Evolutionary conservation across 768 basidiomycete species (phyloP).

Genomic region (Naganishia vishniacii): DNA sequence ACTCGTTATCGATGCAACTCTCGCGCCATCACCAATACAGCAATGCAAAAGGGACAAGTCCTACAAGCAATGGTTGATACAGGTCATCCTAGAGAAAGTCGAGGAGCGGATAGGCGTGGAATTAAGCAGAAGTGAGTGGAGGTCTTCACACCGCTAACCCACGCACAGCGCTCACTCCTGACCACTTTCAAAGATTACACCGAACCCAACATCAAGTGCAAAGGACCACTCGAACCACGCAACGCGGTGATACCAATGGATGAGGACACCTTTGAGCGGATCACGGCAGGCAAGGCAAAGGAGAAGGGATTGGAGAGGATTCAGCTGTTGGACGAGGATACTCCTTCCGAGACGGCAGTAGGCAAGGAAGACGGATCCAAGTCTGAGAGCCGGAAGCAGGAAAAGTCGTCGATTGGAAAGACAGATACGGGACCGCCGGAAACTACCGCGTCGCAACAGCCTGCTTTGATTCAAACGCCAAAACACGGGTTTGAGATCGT

Average conservation of each 20-base stretch:
- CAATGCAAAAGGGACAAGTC: constrained; percentile 26
- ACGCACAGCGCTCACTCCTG: neutral
- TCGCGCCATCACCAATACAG: constrained; percentile 1
- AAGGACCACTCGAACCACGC: constrained; percentile 20
- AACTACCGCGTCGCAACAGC: neutral
- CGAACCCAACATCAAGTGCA: constrained; percentile 28
- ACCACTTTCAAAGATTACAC: constrained; percentile 16
- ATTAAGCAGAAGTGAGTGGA: constrained; percentile 20
- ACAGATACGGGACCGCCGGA: neutral
- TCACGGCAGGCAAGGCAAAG: constrained; percentile 13
- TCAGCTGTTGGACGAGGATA: constrained; percentile 19
- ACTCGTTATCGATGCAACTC: constrained; percentile 25
- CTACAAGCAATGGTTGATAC: constrained; percentile 30
- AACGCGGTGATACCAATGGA: constrained; percentile 23
- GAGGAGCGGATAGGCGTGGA: constrained; percentile 28
- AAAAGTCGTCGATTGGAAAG: neutral
- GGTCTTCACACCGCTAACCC: neutral
- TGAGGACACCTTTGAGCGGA: constrained; percentile 19
- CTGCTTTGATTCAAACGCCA: neutral
- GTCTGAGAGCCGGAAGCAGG: too few species aligned
- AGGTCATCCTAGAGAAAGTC: constrained; percentile 26
- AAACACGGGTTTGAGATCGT: constrained; percentile 24
- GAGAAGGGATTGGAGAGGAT: constrained; percentile 13
- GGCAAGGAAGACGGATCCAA: neutral
- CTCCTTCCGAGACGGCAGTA: neutral